phyloP scores from a whole-genome alignment of 768 basidiomycete species.

The Calocera viscosa region DNA sequence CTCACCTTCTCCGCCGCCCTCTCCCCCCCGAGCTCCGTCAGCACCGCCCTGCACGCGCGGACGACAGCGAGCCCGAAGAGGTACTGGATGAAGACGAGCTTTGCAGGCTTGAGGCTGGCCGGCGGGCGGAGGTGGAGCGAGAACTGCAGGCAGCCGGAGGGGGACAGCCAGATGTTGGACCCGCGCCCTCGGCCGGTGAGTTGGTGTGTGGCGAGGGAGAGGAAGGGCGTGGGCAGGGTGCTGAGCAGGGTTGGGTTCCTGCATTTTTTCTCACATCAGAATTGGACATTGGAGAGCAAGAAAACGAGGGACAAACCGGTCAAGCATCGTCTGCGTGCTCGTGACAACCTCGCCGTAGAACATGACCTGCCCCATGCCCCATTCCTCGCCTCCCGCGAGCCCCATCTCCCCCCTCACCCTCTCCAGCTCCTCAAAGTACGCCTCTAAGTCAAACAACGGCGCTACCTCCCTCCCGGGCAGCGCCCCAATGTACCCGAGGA shows the following conservation, averaged over 20 bases:
- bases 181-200: slow-evolving; percentile 81
- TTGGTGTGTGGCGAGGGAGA: slow-evolving; percentile 80
- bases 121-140: slow-evolving; percentile 58
- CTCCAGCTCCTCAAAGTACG: slow-evolving; percentile 46
- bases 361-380: slow-evolving; percentile 59
- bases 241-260: slow-evolving; percentile 69
- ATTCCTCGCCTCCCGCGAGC: slow-evolving; percentile 1
- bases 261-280: background rate
- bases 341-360: slow-evolving; percentile 83
- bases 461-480: slow-evolving; percentile 34
- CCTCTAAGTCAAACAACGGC: slow-evolving; percentile 56
- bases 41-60: slow-evolving; percentile 57
- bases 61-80: slow-evolving; percentile 81
- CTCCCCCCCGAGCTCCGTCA: slow-evolving; percentile 33
- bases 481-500: slow-evolving; percentile 19
- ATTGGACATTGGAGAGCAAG: background rate
- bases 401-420: background rate
- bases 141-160: slow-evolving; percentile 75
- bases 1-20: slow-evolving; percentile 46
- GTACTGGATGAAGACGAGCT: slow-evolving; percentile 88
- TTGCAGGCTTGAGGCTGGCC: slow-evolving; percentile 42
- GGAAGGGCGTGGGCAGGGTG: slow-evolving; percentile 55
- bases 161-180: slow-evolving; percentile 84
- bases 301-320: slow-evolving; percentile 51
- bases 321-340: slow-evolving; percentile 88